Evolutionary conservation across 352 stramenopile species (phyloP), one percentile per base, ranked within the genome.

Genomic region (Phytophthora sojae): DNA sequence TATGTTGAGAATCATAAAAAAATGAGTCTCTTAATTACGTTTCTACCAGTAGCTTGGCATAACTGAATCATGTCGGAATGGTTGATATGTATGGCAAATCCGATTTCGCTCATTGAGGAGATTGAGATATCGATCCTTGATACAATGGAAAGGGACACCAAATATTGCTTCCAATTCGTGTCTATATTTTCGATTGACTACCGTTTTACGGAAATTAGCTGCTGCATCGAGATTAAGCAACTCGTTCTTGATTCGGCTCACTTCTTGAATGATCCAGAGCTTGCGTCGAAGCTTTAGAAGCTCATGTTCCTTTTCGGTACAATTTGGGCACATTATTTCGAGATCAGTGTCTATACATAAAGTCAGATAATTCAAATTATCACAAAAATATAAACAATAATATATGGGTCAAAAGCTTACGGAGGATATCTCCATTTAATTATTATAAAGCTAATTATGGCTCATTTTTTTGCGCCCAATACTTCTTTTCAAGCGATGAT

Each of bases 371-470:
- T 54, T 54, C 14, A 35, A 57, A 57, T 47, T 44, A 47, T 47
- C 7, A 15, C 42, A 44, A 44, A 47, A 54, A 62, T 8, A 30
- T 29, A 8, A 19, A 54, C 11, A 29, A 44, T 26, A 54, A 62
- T 62, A 62, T 14, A 26, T 53, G 25, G 44, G 23, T 44, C 23
- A n/a, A 54, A 54, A 44, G 39, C 39, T 42, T 55, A 54, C 26
- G 45, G 56, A 62, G 56, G 37, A 62, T 55, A 19, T 26, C 42
- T 63, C 57, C 53, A 63, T 26, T 29, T 45, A 32, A 26, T 63
- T 63, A 55, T 67, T 60, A 58, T 47, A 21, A 30, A 52, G 30
- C 29, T 67, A n/a, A n/a, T n/a, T n/a, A n/a, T n/a, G n/a, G n/a
- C n/a, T 35, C 29, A 35, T 37, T 55, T 55, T n/a, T 23, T 55